Evolutionary conservation across 1,139 yeast species (phyloP), one percentile per base, ranked within the genome.

Genomic region (Candida sp.): DNA sequence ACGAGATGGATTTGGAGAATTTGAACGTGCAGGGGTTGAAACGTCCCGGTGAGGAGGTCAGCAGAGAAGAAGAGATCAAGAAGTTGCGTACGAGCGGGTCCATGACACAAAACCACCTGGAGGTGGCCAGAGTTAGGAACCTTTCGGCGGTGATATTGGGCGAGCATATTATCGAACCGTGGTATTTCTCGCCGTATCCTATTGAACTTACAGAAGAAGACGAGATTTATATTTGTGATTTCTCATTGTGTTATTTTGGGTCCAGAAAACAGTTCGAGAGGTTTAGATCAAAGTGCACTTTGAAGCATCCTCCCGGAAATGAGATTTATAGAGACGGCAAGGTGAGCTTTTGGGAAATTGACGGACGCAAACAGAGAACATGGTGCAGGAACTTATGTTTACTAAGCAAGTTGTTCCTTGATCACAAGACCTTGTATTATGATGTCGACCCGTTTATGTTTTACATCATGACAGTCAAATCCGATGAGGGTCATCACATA

Each of bases 171-270:
- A 90, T 96, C 46, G 99, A 94, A 66, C 99, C 99, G 1, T 94
- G 99, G 99, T 96, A 94, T 70, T 94, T 96, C 65, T 90, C 97
- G 2, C 98, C 99, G 0, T 94, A 96, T 66, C 99, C 99, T 0
- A 80, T 91, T 12, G 99, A 94, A 66, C 79, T 92, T 51, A 92
- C 98, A 0, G 98, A 93, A 60, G 96, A 88, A 57, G 98, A 93
- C 63, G 85, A 81, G 52, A 82, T 94, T 25, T 96, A 88, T 67
- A 88, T 96, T 43, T 96, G 97, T 70, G 98, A 93, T 69, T 94
- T 90, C 66, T 86, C 98, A 2, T 70, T 96, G 54, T 85, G 90
- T 51, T 96, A 90, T 68, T 94, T 90, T 70, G 96, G 96, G 1
- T 90, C 97, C 0, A 78, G 80, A 55, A 91, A 90, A 65, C 98